phyloP scores from a whole-genome alignment of 1,284 basidiomycete genomes.

The Albatrellus sp. region DNA sequence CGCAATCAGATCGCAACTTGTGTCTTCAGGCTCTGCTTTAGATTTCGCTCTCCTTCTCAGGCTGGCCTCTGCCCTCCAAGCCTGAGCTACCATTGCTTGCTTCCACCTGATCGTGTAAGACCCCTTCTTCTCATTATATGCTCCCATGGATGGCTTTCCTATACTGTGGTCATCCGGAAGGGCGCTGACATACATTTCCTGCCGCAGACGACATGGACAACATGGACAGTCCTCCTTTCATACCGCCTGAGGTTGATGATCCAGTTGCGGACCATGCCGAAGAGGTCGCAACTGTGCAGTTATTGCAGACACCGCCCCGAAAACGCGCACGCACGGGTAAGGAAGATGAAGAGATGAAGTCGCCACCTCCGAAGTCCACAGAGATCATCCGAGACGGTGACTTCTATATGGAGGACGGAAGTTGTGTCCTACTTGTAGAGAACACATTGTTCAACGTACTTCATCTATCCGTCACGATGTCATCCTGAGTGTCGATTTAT shows the following conservation, averaged over 20 bases:
- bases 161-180: too few species aligned
- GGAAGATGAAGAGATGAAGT: conserved; percentile 9
- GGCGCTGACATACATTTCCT: neutral
- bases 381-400: conserved; percentile 15
- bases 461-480: neutral
- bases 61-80: too few species aligned
- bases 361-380: neutral
- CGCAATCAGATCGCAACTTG: too few species aligned
- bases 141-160: too few species aligned
- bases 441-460: conserved; percentile 24
- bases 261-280: conserved; percentile 6
- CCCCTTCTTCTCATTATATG: too few species aligned
- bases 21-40: too few species aligned
- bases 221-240: conserved; percentile 10
- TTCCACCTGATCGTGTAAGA: too few species aligned
- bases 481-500: neutral
- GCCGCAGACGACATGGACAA: conserved; percentile 6
- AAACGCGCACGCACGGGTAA: conserved; percentile 14
- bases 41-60: too few species aligned
- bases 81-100: too few species aligned
- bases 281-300: conserved; percentile 5
- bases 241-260: conserved; percentile 10
- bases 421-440: conserved; percentile 21
- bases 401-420: conserved; percentile 24
- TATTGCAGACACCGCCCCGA: conserved; percentile 9